Conservation (phyloP, 2,329 filamentous ascomycete species). For the Aspergillus novofumigatus region DNA sequence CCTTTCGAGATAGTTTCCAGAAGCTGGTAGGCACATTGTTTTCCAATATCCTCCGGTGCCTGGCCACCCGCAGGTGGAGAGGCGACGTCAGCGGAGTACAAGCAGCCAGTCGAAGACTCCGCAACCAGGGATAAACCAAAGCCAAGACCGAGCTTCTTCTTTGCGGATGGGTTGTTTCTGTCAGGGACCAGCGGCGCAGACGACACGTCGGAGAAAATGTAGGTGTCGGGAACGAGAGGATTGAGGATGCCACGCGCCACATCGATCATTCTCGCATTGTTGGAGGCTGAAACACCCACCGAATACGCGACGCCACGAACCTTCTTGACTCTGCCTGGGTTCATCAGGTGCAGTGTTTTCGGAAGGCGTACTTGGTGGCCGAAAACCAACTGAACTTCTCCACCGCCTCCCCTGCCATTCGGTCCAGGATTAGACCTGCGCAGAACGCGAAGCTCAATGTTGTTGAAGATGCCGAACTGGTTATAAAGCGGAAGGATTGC, state of each 20-base stretch:
- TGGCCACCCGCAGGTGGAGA: slow-evolving; percentile 72
- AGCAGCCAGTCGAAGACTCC: slow-evolving; percentile 78
- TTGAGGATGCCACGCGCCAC: slow-evolving; percentile 84
- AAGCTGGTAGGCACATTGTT: slow-evolving; percentile 81
- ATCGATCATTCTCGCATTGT: slow-evolving; percentile 94
- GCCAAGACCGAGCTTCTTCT: slow-evolving; percentile 71
- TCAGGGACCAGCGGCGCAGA: slow-evolving; percentile 62
- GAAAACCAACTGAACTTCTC: slow-evolving; percentile 89
- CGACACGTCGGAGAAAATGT: slow-evolving; percentile 71
- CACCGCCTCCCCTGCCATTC: slow-evolving; percentile 74
- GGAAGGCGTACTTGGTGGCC: slow-evolving; percentile 89
- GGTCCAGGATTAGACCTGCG: slow-evolving; percentile 72
- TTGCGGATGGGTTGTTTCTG: slow-evolving; percentile 55
- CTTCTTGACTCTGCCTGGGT: slow-evolving; percentile 77
- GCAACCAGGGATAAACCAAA: slow-evolving; percentile 90
- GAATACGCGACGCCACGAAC: slow-evolving; percentile 92
- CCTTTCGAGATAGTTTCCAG: slow-evolving; percentile 77
- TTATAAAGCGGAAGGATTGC: slow-evolving; percentile 86
- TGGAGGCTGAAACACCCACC: slow-evolving; percentile 84
- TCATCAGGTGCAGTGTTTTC: slow-evolving; percentile 86
- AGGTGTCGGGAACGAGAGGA: slow-evolving; percentile 78
- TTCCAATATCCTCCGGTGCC: slow-evolving; percentile 86
- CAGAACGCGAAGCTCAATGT: slow-evolving; percentile 79
- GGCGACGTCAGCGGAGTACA: slow-evolving; percentile 82
- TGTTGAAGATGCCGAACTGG: slow-evolving; percentile 81